Evolutionary conservation across 106 monocot genomes (phyloP), one percentile per base, ranked within the genome.

Genomic region (Acanthochlamys bracteata): DNA sequence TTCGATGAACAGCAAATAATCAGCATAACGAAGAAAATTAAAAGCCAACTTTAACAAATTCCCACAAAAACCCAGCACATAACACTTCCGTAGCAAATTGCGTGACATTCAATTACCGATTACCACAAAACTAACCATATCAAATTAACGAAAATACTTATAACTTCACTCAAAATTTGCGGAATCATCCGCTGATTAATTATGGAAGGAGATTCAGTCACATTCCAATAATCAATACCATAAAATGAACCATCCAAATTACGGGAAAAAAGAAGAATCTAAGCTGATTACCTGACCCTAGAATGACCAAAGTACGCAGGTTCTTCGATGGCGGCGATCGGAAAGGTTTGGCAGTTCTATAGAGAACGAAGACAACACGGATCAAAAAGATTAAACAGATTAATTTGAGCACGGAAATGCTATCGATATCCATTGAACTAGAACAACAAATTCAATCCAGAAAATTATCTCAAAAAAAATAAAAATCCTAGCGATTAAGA

Each of bases 231-330:
- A 10, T 46, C 14, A 46, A 14, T 10, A 46, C 14, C 14, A 46
- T 46, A 10, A 46, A 46, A 46, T 14, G 8, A 46, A 10, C 14
- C 8, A 46, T 46, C 11, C 8, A 46, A 8, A 46, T 46, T 10
- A 10, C 45, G 45, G 8, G 45, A 46, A 4, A 12, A 45, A 39
- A 7, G 47, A 33, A 12, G 40, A 4, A 39, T 55, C 20, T 19
- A 16, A 10, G 45, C 45, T 8, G 3, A 20, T 47, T 57, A 90
- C 90, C 90, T 52, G 90, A 90, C 2, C 90, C 90, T 42, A 90
- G 83, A 57, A 90, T 66, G 22, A 90, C 73, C 24, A 90, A 70
- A 10, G 83, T 88, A n/a, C 73, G 58, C 14, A 80, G 17, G 13
- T 43, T 57, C 19, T 65, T 12, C 17, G 53, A 8, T 19, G 66